Percentiles rank a stretch among this genome's conserved stretches.
These are phyloP conservation scores for Nakataea oryzae DNA, from an alignment of 2,329 filamentous ascomycete genomes.

Conservation along the genomic window DNA sequence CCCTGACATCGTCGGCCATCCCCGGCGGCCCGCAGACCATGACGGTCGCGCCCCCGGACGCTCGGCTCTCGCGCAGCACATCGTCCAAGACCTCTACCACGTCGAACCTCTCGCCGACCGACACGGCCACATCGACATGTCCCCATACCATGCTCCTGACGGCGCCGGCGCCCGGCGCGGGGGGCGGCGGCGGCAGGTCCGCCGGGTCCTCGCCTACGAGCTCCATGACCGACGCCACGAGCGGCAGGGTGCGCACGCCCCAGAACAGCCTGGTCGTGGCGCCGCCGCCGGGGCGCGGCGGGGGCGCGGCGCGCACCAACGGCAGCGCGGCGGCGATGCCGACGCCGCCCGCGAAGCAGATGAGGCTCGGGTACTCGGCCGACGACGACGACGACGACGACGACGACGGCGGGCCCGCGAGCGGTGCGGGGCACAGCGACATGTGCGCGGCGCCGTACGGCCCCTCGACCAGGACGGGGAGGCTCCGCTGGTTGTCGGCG, in stretches of 20 bases:
- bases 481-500: neutral
- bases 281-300: constrained; percentile 23
- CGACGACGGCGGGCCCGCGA: constrained; percentile 12
- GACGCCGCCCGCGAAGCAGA: constrained; percentile 35
- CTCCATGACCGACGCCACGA: neutral
- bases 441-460: constrained; percentile 22
- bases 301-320: constrained; percentile 16
- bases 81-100: constrained; percentile 16
- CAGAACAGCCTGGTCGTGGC: constrained; percentile 26
- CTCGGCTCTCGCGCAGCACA: constrained; percentile 15
- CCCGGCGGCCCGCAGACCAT: constrained; percentile 28
- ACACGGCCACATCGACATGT: constrained; percentile 15
- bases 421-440: neutral
- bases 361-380: constrained; percentile 21
- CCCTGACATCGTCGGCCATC: constrained; percentile 28
- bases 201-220: neutral
- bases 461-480: constrained; percentile 27
- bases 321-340: constrained; percentile 33
- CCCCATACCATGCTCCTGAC: constrained; percentile 16
- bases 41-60: constrained; percentile 21
- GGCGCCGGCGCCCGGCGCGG: constrained; percentile 13
- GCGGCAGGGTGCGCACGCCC: constrained; percentile 16
- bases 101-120: constrained; percentile 21
- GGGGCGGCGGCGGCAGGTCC: constrained; percentile 4
- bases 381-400: constrained; percentile 14